A percentile compares a stretch with the other conserved stretches of the same genome.
Evolutionary conservation across 805 yeast genomes (phyloP).

Genomic region (Metschnikowia bowlesiae): DNA sequence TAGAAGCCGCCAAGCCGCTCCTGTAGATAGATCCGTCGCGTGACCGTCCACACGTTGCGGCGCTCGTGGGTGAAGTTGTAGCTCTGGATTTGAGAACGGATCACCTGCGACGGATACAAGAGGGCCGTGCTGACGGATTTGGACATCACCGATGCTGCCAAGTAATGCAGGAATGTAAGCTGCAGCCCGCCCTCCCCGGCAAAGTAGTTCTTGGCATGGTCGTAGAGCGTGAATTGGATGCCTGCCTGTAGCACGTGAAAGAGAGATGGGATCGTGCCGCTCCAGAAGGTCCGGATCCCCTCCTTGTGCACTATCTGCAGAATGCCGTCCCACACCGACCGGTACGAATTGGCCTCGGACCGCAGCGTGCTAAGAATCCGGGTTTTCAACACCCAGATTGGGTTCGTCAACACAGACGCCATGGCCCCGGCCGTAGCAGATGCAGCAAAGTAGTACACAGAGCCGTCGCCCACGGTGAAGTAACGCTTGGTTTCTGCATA

Average conservation of each 20-base stretch:
- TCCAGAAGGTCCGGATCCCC: slow-evolving; percentile 63
- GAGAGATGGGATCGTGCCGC: slow-evolving; percentile 69
- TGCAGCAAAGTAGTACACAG: slow-evolving; percentile 31
- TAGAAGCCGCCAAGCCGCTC: slow-evolving; percentile 73
- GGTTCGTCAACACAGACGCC: slow-evolving; percentile 79
- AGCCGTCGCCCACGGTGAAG: slow-evolving; percentile 13
- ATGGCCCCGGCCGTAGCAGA: slow-evolving; percentile 60
- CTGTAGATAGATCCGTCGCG: slow-evolving; percentile 33
- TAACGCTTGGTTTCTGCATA: slow-evolving; percentile 56
- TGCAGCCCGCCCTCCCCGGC: slow-evolving; percentile 10
- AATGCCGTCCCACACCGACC: slow-evolving; percentile 54
- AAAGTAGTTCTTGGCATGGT: slow-evolving; percentile 53
- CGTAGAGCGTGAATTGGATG: slow-evolving; percentile 81
- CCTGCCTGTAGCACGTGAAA: slow-evolving; percentile 88
- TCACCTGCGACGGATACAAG: slow-evolving; percentile 81
- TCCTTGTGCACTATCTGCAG: slow-evolving; percentile 45
- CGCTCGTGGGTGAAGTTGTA: slow-evolving; percentile 19
- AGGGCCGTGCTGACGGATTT: slow-evolving; percentile 63
- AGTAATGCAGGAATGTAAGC: slow-evolving; percentile 52
- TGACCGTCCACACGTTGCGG: slow-evolving; percentile 28
- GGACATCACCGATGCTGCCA: slow-evolving; percentile 61
- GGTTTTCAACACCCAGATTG: slow-evolving; percentile 94
- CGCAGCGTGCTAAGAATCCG: slow-evolving; percentile 64
- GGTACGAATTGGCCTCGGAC: slow-evolving; percentile 48
- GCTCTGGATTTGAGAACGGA: slow-evolving; percentile 69